Base-by-base conservation (phyloP, 257 asterid species). In the Nicotiana sylvestris region DNA sequence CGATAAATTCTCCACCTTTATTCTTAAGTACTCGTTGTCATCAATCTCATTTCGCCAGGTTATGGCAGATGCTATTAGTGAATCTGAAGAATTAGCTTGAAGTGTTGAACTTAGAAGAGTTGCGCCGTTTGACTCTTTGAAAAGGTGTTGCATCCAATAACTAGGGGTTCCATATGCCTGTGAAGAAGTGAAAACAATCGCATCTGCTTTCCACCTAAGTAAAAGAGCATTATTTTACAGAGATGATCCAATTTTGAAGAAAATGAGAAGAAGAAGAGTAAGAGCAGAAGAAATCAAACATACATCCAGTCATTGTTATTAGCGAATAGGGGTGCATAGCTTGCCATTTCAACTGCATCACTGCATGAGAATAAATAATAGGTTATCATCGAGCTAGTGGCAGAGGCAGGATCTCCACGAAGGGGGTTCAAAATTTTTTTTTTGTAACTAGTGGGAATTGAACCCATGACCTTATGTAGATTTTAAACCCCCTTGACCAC, bases 131-230 rank as follows among this genome's bases (percentile, higher is more conserved):
- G 99, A 96, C 84, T 96, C 97, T 65, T 81, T 85, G 88, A 96
- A 94, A 39, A 94, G 91, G 66, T 92, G 97, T 66, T 94, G 99
- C 99, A 96, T 96, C 98, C 98, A 96, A 81, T 96, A 96, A 83
- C 97, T 96, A 37, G 98, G 99, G 72, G 97, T 96, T 77, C 98
- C 98, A 79, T 93, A 96, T 4, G 55, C 51, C 64, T 83, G 89
- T 6, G 96, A 89, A 57, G 98, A 93, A 88, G 93, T 90, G 70
- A 92, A 96, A 66, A 94, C 98, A 82, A 96, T 94, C 64, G 97
- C 98, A 89, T 92, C 98, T 25, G 99, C 93, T 56, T 46, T 90
- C 98, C 97, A 94, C 89, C 99, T 96, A 77, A 61, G 72, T 16
- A 5, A 77, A 68, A 80, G 25, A 16, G 51, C 33, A 56, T 69